Conservation (phyloP, 495 filamentous ascomycete genomes). For the Penicillium steckii region DNA sequence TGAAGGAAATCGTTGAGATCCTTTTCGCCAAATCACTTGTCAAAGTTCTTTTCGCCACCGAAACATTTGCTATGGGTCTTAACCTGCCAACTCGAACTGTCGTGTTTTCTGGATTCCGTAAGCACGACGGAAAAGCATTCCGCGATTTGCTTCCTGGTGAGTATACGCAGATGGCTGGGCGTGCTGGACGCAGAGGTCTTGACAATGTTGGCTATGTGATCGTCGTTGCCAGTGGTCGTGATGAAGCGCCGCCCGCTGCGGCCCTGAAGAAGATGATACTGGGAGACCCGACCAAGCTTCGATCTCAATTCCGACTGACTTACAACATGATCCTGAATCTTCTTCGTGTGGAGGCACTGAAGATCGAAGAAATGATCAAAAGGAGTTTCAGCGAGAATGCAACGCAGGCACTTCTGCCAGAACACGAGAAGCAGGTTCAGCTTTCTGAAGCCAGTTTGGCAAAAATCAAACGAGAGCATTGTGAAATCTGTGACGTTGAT, state of each 20-base stretch:
- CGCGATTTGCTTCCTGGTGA: slow-evolving; percentile 90
- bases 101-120: slow-evolving; percentile 95
- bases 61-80: slow-evolving; percentile 98
- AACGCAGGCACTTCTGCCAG: slow-evolving; percentile 91
- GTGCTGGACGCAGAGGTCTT: slow-evolving; percentile 89
- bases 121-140: slow-evolving; percentile 90
- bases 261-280: slow-evolving; percentile 90
- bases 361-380: slow-evolving; percentile 99
- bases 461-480: slow-evolving; percentile 84
- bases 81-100: slow-evolving; percentile 96
- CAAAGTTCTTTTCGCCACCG: slow-evolving; percentile 95
- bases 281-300: slow-evolving; percentile 89
- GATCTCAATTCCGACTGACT: slow-evolving; percentile 93
- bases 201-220: slow-evolving; percentile 93
- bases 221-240: slow-evolving; percentile 76
- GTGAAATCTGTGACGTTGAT: slow-evolving; percentile 77
- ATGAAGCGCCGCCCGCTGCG: slow-evolving; percentile 83
- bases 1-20: slow-evolving; percentile 97
- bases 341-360: slow-evolving; percentile 90
- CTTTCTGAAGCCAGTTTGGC: slow-evolving; percentile 88
- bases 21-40: slow-evolving; percentile 92
- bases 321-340: slow-evolving; percentile 99
- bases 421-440: slow-evolving; percentile 92
- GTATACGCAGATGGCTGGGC: slow-evolving; percentile 97
- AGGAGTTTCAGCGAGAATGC: slow-evolving; percentile 97